phyloP scores from a whole-genome alignment of 2,329 filamentous ascomycete species.

The Beauveria medogensis region DNA sequence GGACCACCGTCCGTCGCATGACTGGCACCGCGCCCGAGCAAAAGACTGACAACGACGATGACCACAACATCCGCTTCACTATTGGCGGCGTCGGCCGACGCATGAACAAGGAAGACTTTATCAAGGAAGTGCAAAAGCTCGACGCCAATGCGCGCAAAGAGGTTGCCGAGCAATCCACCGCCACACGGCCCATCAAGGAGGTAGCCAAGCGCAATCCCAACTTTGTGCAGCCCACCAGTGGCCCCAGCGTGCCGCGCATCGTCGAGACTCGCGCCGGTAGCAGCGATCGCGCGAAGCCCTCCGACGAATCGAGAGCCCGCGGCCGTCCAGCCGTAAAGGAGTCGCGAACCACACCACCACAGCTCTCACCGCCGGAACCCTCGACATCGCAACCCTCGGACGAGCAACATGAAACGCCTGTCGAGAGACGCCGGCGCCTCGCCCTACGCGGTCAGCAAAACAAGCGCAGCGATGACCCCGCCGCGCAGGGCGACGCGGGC shows the following conservation, averaged over 20 bases:
- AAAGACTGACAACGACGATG: constrained; percentile 49
- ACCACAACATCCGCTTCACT: constrained; percentile 66
- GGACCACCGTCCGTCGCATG: constrained; percentile 6
- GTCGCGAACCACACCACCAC: constrained; percentile 8
- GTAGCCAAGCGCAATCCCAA: constrained; percentile 29
- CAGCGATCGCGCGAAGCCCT: neutral
- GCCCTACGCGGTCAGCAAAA: constrained; percentile 32
- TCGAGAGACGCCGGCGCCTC: constrained; percentile 59
- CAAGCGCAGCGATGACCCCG: constrained; percentile 9
- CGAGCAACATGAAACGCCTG: constrained; percentile 50
- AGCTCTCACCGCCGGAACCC: neutral
- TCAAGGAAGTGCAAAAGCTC: constrained; percentile 63
- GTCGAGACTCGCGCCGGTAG: constrained; percentile 6
- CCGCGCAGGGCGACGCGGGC: constrained; percentile 28
- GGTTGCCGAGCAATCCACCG: constrained; percentile 43
- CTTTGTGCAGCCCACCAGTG: neutral
- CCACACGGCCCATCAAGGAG: constrained; percentile 39
- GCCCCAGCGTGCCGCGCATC: constrained; percentile 7
- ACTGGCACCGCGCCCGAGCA: constrained; percentile 14
- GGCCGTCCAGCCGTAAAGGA: constrained; percentile 4
- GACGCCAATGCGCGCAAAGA: constrained; percentile 56
- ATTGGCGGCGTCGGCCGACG: constrained; percentile 64
- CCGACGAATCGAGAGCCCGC: neutral
- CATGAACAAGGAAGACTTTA: constrained; percentile 75
- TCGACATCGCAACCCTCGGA: constrained; percentile 12